Percentiles rank a stretch among this genome's conserved stretches.
phyloP scores from a whole-genome alignment of 1,284 basidiomycete species.

The Hymenochaete sp. region DNA sequence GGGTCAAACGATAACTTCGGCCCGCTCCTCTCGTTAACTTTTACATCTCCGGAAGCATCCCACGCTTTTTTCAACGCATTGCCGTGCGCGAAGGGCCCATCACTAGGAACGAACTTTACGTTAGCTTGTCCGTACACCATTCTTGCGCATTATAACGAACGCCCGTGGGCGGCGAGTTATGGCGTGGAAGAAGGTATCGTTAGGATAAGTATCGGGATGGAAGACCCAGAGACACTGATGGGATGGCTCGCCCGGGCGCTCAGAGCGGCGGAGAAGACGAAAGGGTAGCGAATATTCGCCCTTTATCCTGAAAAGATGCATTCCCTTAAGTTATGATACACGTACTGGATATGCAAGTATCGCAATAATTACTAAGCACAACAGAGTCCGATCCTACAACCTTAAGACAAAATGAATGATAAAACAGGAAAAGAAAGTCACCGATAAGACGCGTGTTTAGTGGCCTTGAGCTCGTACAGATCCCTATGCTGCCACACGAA shows the following conservation, averaged over 20 bases:
- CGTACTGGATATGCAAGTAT: no score
- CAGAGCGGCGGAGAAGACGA: conserved; percentile 49
- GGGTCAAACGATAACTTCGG: conserved; percentile 61
- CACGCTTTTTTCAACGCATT: conserved; percentile 84
- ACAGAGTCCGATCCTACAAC: no score
- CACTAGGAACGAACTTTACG: conserved; percentile 94
- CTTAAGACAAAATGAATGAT: no score
- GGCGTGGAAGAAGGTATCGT: conserved; percentile 85
- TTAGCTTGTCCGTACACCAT: conserved; percentile 93
- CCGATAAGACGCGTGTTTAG: no score
- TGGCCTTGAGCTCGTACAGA: no score
- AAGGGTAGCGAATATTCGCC: no score
- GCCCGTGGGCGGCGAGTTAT: conserved; percentile 85
- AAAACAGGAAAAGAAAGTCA: no score
- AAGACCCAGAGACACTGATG: conserved; percentile 57
- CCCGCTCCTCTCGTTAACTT: conserved; percentile 88
- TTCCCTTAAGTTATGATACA: no score
- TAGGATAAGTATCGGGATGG: conserved; percentile 88
- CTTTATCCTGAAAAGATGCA: no score
- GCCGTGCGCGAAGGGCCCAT: conserved; percentile 84
- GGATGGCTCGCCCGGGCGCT: conserved; percentile 62
- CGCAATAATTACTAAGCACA: no score
- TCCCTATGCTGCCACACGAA: no score
- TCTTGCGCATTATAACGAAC: conserved; percentile 85
- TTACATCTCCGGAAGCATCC: conserved; percentile 62